A percentile compares a stretch with the other conserved stretches of the same genome.
Evolutionary conservation across 208 protist species (phyloP).

Genomic region (Leishmania braziliensis): DNA sequence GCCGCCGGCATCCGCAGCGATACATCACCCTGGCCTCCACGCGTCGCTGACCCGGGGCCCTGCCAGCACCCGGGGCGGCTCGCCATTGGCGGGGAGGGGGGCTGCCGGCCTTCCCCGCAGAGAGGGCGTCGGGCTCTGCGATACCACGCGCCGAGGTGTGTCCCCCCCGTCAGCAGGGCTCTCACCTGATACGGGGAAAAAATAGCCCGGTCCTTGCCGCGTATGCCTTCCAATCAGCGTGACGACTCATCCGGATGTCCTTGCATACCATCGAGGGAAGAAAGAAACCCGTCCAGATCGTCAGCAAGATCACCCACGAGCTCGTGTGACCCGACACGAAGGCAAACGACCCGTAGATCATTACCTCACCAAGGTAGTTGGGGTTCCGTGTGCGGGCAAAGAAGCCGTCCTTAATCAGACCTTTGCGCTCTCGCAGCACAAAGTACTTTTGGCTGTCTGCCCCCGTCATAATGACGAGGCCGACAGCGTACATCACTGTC

Average conservation of each 20-base stretch:
- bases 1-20: neutral
- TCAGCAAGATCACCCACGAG: slow-evolving; percentile 64
- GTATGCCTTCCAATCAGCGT: slow-evolving; percentile 71
- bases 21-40: neutral
- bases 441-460: slow-evolving; percentile 88
- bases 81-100: neutral
- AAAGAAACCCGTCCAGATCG: slow-evolving; percentile 74
- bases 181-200: slow-evolving; percentile 55
- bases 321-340: slow-evolving; percentile 52
- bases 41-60: neutral
- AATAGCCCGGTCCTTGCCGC: slow-evolving; percentile 53
- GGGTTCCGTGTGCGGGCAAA: slow-evolving; percentile 80
- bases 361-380: slow-evolving; percentile 90
- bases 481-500: slow-evolving; percentile 62
- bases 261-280: slow-evolving; percentile 80
- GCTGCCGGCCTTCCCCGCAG: neutral
- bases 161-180: neutral
- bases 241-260: slow-evolving; percentile 76
- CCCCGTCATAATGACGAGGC: slow-evolving; percentile 75
- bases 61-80: neutral
- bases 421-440: slow-evolving; percentile 58
- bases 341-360: slow-evolving; percentile 88
- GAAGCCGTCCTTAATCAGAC: slow-evolving; percentile 85
- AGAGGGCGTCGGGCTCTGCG: neutral
- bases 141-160: neutral